Evolutionary conservation across 1,284 basidiomycete genomes (phyloP).

Genomic region (Cryptococcus sp.): DNA sequence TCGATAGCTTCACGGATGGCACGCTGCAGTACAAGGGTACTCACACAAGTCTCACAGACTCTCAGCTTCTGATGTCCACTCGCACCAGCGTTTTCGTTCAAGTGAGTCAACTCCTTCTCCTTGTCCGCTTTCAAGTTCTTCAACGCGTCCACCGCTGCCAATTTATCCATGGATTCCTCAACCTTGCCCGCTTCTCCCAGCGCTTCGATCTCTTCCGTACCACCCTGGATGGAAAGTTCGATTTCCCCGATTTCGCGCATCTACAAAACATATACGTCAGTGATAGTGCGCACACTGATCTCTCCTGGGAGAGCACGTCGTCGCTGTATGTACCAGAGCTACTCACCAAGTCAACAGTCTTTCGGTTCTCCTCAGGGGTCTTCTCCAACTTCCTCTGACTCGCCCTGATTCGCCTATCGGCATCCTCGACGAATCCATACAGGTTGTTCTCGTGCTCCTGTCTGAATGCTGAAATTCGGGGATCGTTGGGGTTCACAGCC

Average conservation of each 20-base stretch:
- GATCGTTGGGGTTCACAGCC: slow-evolving; percentile 71
- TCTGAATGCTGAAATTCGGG: slow-evolving; percentile 79
- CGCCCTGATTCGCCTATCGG: slow-evolving; percentile 91
- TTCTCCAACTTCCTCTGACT: slow-evolving; percentile 95
- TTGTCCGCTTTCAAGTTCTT: slow-evolving; percentile 96
- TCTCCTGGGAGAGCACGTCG: too few relatives aligned
- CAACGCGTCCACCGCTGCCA: slow-evolving; percentile 94
- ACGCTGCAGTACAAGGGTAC: slow-evolving; percentile 7
- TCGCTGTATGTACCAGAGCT: too few relatives aligned
- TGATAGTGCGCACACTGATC: too few relatives aligned
- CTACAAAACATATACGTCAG: slow-evolving; percentile 51
- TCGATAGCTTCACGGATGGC: neutral
- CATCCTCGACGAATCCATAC: slow-evolving; percentile 94
- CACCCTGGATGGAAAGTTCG: slow-evolving; percentile 95
- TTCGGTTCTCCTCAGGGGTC: slow-evolving; percentile 98
- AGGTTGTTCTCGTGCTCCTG: slow-evolving; percentile 95
- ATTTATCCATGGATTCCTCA: slow-evolving; percentile 96
- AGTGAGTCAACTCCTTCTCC: slow-evolving; percentile 93
- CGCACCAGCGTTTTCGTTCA: slow-evolving; percentile 97
- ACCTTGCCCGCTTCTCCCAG: slow-evolving; percentile 97
- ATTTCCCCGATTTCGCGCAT: slow-evolving; percentile 99
- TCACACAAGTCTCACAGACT: slow-evolving; percentile 94
- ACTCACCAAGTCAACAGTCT: slow-evolving; percentile 88
- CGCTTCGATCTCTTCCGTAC: slow-evolving; percentile 95
- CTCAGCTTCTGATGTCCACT: slow-evolving; percentile 98